Percentiles rank a stretch among this genome's conserved stretches.
These are phyloP conservation scores for Carex parvula DNA, from an alignment of 176 grass and related monocot genomes.

Conservation along the genomic window DNA sequence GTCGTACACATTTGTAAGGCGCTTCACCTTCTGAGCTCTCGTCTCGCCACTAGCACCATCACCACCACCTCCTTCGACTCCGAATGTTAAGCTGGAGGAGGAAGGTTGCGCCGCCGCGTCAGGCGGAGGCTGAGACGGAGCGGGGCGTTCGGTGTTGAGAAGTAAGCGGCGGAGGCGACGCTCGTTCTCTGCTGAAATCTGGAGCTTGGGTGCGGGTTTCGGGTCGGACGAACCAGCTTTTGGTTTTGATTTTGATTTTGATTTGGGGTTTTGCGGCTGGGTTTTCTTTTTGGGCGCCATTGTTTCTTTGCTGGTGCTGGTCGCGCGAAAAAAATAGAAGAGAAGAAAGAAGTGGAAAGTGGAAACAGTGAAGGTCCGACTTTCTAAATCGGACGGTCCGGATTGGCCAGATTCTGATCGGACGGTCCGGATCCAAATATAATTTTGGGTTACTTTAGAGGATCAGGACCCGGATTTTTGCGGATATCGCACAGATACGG, in stretches of 20 bases:
- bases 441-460: too few species aligned
- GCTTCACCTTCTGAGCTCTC: conserved; percentile 78
- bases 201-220: conserved; percentile 59
- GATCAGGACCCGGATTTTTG: too few species aligned
- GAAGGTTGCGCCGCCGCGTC: conserved; percentile 23
- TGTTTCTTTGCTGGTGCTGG: neutral
- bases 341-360: neutral
- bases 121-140: conserved; percentile 28
- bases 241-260: conserved; percentile 49
- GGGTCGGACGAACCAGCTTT: conserved; percentile 25
- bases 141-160: conserved; percentile 45
- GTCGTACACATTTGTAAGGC: conserved; percentile 74
- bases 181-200: conserved; percentile 97
- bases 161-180: conserved; percentile 83
- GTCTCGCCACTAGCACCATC: conserved; percentile 20
- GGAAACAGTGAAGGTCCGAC: neutral
- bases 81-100: neutral
- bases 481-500: too few species aligned
- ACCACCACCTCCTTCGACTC: neutral
- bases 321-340: neutral
- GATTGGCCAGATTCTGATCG: too few species aligned
- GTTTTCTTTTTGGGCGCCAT: conserved; percentile 91
- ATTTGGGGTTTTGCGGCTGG: conserved; percentile 41
- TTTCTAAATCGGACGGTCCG: too few species aligned
- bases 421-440: too few species aligned